A percentile compares a stretch with the other conserved stretches of the same genome.
phyloP scores from a whole-genome alignment of 1,284 basidiomycete genomes.

The Puccinia coronata region DNA sequence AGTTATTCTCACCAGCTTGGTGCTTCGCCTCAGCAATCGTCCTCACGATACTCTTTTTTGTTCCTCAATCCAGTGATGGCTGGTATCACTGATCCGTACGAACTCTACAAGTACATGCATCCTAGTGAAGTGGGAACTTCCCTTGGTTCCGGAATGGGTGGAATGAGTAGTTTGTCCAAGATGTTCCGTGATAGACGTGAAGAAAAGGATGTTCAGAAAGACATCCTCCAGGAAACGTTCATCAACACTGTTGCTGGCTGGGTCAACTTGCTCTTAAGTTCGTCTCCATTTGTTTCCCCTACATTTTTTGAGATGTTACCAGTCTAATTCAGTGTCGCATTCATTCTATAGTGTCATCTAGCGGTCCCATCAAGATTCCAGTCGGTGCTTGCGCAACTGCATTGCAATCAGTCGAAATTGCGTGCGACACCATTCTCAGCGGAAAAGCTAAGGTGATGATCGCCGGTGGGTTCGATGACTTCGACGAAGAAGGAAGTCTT shows the following conservation, averaged over 20 bases:
- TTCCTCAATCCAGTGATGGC: conserved; percentile 68
- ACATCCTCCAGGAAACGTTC: conserved; percentile 97
- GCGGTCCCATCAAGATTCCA: conserved; percentile 96
- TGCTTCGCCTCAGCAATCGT: background rate
- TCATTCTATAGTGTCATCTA: conserved; percentile 69
- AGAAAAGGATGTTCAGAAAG: conserved; percentile 96
- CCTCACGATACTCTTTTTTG: background rate
- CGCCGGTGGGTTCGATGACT: conserved; percentile 95
- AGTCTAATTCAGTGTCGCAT: background rate
- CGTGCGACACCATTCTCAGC: conserved; percentile 87
- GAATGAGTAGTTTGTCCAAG: conserved; percentile 61
- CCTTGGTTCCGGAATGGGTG: conserved; percentile 48
- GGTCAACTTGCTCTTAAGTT: conserved; percentile 81
- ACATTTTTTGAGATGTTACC: background rate
- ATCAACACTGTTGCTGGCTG: conserved; percentile 98
- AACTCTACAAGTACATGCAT: conserved; percentile 76
- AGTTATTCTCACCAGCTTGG: background rate
- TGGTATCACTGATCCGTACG: conserved; percentile 92
- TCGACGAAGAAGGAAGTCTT: conserved; percentile 71
- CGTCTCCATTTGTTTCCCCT: background rate
- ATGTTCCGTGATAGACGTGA: conserved; percentile 99
- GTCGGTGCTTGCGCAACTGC: conserved; percentile 98
- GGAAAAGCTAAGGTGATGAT: conserved; percentile 99
- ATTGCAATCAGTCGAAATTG: conserved; percentile 95
- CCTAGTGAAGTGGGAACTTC: conserved; percentile 75